Evolutionary conservation across 345 rosid genomes (phyloP).

Genomic region (Eucalyptus sideroxylon): DNA sequence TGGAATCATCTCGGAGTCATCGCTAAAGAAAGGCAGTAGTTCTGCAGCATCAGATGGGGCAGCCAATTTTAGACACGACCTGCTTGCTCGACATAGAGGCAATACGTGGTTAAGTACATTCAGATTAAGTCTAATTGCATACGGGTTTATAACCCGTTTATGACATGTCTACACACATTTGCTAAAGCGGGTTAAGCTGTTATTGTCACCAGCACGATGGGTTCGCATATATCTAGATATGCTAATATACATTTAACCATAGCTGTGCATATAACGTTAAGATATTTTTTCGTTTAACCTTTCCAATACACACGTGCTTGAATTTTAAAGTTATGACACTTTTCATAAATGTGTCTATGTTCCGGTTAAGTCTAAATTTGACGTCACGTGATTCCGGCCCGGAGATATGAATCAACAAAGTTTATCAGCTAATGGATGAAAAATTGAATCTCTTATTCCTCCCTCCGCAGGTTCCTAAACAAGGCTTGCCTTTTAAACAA

Average conservation of each 20-base stretch:
- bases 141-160: neutral
- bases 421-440: neutral
- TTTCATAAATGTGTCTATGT: neutral
- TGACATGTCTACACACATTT: neutral
- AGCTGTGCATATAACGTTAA: neutral
- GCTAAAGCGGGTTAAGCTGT: neutral
- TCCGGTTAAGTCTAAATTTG: neutral
- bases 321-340: neutral
- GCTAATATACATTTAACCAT: neutral
- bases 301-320: neutral
- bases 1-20: neutral
- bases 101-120: no score
- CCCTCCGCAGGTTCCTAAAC: slow-evolving; percentile 21
- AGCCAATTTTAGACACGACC: neutral
- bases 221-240: neutral
- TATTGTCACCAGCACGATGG: neutral
- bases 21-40: neutral
- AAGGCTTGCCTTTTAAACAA: slow-evolving; percentile 34
- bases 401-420: neutral
- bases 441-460: neutral
- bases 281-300: neutral
- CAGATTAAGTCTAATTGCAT: no score
- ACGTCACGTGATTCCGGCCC: neutral
- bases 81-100: neutral
- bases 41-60: neutral